These are phyloP conservation scores for Elymus sibiricus DNA, from an alignment of 176 grass and related monocot species.

Conservation along the genomic window DNA sequence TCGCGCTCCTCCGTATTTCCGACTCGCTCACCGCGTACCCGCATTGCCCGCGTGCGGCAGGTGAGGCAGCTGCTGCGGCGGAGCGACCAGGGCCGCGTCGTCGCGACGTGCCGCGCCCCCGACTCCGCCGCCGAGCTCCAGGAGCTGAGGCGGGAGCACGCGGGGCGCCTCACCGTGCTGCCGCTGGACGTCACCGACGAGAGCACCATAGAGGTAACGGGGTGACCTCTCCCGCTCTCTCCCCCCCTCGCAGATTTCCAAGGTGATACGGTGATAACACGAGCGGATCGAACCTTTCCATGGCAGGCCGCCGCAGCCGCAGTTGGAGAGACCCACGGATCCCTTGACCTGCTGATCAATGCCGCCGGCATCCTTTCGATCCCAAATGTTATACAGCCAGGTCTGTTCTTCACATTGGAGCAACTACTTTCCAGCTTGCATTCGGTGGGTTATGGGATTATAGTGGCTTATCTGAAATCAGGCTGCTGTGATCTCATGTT, in stretches of 20 bases:
- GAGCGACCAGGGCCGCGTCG: conserved; percentile 46
- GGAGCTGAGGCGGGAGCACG: conserved; percentile 49
- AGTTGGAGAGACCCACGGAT: conserved; percentile 55
- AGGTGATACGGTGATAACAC: background rate
- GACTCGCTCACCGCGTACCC: background rate
- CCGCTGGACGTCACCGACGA: conserved; percentile 77
- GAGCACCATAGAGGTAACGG: conserved; percentile 63
- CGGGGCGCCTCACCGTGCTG: conserved; percentile 59
- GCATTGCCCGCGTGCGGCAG: background rate
- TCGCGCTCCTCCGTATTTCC: background rate
- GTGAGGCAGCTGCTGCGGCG: conserved; percentile 74
- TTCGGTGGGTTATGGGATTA: background rate
- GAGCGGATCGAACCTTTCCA: background rate
- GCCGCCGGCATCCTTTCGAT: conserved; percentile 76
- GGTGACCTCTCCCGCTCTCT: no score
- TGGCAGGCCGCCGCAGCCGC: conserved; percentile 58
- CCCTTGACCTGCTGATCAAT: conserved; percentile 76
- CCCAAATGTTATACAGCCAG: conserved; percentile 72
- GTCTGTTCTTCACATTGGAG: conserved; percentile 6
- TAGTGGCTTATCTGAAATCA: background rate
- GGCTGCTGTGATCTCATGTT: background rate
- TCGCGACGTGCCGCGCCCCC: conserved; percentile 75
- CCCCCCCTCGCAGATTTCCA: background rate
- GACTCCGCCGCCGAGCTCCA: conserved; percentile 45
- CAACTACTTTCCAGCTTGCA: background rate